Percentiles rank a stretch among this genome's conserved stretches.
Conservation (phyloP, 2,329 filamentous ascomycete species). For the Chaetomiaceae sp. region DNA sequence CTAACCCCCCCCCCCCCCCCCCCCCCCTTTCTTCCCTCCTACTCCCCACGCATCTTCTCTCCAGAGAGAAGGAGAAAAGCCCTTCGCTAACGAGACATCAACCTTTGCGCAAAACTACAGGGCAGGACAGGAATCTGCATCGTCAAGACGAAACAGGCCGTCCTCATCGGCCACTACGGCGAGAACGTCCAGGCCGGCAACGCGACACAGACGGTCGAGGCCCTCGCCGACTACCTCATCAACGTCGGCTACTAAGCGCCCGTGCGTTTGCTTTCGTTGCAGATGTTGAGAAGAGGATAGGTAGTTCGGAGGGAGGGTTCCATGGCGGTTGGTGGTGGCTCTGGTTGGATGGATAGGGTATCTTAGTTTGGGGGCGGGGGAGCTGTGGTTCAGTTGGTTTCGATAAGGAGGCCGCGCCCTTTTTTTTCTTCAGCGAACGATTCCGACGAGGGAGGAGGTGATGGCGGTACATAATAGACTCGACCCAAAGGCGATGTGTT, state of each 20-base stretch:
- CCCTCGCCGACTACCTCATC: constrained; percentile 82
- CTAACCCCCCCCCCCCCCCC: background rate
- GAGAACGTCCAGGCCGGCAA: constrained; percentile 69
- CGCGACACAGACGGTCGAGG: constrained; percentile 73
- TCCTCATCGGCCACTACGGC: constrained; percentile 83
- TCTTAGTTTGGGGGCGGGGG: too few species aligned
- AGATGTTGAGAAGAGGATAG: background rate
- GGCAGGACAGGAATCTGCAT: constrained; percentile 77
- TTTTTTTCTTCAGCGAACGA: background rate
- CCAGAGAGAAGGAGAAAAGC: background rate
- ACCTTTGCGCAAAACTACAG: constrained; percentile 30
- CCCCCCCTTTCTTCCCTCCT: background rate
- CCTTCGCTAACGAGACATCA: background rate
- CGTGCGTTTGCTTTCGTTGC: background rate
- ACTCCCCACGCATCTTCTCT: background rate
- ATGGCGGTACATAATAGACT: constrained; percentile 4
- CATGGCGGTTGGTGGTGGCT: too few species aligned
- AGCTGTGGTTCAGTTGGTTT: too few species aligned
- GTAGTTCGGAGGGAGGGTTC: background rate
- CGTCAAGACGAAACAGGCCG: constrained; percentile 81
- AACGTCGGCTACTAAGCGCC: constrained; percentile 65
- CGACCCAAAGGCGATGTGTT: background rate
- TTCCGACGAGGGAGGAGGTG: background rate
- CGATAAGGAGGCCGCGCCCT: background rate
- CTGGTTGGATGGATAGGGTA: constrained; percentile 12